These are phyloP conservation scores for Colletotrichum costaricense DNA, from an alignment of 2,329 filamentous ascomycete species.

Conservation along the genomic window DNA sequence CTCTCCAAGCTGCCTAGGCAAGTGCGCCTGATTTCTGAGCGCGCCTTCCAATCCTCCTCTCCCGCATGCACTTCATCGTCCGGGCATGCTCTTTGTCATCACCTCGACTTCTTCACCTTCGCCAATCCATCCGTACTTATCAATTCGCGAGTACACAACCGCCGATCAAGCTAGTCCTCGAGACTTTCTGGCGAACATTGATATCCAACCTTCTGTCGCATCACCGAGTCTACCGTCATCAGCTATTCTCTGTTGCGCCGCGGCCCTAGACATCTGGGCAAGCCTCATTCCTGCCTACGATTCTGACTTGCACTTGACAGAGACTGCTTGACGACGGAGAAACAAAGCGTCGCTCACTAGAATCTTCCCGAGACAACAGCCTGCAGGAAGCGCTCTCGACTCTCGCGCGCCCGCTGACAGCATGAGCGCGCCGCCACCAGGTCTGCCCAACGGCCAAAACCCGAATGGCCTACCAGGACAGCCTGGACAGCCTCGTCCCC, in stretches of 20 bases:
- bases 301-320: neutral
- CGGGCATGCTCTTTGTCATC: slow-evolving; percentile 18
- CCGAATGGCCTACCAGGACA: slow-evolving; percentile 46
- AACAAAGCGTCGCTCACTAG: neutral
- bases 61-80: slow-evolving; percentile 8
- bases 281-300: neutral
- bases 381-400: neutral
- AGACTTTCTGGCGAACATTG: neutral
- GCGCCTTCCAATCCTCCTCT: slow-evolving; percentile 24
- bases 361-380: neutral
- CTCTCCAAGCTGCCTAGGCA: slow-evolving; percentile 21
- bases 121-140: neutral
- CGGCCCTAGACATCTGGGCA: neutral
- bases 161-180: neutral
- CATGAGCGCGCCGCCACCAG: slow-evolving; percentile 59
- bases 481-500: slow-evolving; percentile 45
- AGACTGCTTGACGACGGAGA: neutral
- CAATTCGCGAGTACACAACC: neutral
- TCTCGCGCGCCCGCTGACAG: slow-evolving; percentile 27
- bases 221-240: neutral
- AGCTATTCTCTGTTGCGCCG: slow-evolving; percentile 3
- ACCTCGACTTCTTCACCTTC: neutral
- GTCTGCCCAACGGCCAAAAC: slow-evolving; percentile 42
- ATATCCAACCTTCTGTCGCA: neutral
- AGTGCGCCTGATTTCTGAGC: slow-evolving; percentile 12